Base-by-base conservation (phyloP, 306 rosid species). In the Astragalus membranaceus region DNA sequence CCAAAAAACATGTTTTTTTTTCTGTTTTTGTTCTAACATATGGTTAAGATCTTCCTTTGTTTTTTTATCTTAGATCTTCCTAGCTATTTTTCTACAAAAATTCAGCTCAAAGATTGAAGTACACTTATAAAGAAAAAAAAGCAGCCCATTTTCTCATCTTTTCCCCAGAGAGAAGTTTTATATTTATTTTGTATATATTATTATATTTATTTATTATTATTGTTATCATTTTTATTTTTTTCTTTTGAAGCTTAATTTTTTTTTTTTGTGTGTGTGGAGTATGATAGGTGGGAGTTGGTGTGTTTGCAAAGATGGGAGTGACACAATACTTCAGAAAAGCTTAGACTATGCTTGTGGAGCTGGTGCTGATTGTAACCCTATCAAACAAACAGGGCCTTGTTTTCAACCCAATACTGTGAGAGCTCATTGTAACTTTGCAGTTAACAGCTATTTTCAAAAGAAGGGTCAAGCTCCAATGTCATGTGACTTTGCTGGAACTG, bases 301-400 rank as follows among this genome's bases (percentile, higher is more conserved):
- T 50, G 83, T 85, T 4, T 88, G 95, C 87, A 88, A 82, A 66
- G 82, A 65, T 6, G 91, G 87, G 17, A 52, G 85, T 5, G 91
- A 84, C 10, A 3, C 66, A 6, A 57, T 53, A 3, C 72, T 86
- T 2, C 95, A 88, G 57, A 88, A 80, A 75, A 61, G 91, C 2
- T 10, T 88, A 65, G 95, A 85, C 70, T 85, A 78, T 59, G 95
- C 95, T 2, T 88, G 95, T 78, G 95, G 95, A 78, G 86, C 88
- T 41, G 95, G 95, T 10, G 95, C 87, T 61, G 95, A 88, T 62
- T 88, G 95, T 46, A 69, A 47, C 81, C 75, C 90, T 5, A 50
- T 81, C 20, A 78, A 81, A 51, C 69, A 69, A 70, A 67, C 20
- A 3, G 90, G 80, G 0, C 67, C 23, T 10, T 88, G 95, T 79